These are phyloP conservation scores for Cladosporium sp. DNA, from an alignment of 2,329 filamentous ascomycete genomes.

Conservation along the genomic window DNA sequence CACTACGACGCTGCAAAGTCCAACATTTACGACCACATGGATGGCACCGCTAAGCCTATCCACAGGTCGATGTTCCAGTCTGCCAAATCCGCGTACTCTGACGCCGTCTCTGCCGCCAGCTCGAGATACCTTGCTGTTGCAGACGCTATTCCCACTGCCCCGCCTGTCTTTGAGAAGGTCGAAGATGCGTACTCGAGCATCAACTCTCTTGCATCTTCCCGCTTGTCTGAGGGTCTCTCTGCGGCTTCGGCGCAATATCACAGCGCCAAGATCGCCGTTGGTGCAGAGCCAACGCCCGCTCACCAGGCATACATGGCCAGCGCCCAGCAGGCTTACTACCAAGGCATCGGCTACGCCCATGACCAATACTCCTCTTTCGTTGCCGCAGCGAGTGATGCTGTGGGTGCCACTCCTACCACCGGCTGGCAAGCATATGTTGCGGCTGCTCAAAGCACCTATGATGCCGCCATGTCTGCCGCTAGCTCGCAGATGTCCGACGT, in stretches of 20 bases:
- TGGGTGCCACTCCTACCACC: constrained; percentile 63
- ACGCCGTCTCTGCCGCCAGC: constrained; percentile 60
- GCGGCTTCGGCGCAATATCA: constrained; percentile 69
- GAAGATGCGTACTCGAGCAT: constrained; percentile 53
- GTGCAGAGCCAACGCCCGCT: constrained; percentile 57
- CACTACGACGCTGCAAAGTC: constrained; percentile 67
- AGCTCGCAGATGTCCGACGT: constrained; percentile 26
- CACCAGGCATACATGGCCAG: constrained; percentile 54
- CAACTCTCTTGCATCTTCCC: constrained; percentile 65
- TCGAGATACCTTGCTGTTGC: constrained; percentile 55
- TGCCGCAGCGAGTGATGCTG: constrained; percentile 64
- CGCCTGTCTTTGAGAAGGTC: constrained; percentile 26
- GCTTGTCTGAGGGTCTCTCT: constrained; percentile 65
- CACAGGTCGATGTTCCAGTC: constrained; percentile 67
- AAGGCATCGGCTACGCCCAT: constrained; percentile 73
- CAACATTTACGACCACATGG: constrained; percentile 62
- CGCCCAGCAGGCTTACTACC: constrained; percentile 68
- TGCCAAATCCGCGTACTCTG: constrained; percentile 64
- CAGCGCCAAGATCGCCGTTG: constrained; percentile 62
- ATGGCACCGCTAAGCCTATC: constrained; percentile 64
- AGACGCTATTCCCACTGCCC: constrained; percentile 39
- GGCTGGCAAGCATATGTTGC: constrained; percentile 67
- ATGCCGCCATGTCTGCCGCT: constrained; percentile 30
- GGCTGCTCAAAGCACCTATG: constrained; percentile 49
- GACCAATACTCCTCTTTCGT: constrained; percentile 75